Evolutionary conservation across 2,329 filamentous ascomycete species (phyloP).

Genomic region (Nemania sp.): DNA sequence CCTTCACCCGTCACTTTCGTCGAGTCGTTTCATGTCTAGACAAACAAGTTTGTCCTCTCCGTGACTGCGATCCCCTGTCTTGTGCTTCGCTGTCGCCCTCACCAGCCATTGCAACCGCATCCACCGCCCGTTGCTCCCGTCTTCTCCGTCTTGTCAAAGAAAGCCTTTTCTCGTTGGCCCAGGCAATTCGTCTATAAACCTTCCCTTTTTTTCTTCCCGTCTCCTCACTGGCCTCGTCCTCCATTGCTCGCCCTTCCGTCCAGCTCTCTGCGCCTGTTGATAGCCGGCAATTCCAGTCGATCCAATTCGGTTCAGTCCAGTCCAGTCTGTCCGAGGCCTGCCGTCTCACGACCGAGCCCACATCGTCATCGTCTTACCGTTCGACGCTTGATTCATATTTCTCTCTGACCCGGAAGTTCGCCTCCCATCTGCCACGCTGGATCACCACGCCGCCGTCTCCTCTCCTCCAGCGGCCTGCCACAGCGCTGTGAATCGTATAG

Average conservation of each 20-base stretch:
- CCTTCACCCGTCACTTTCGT: conserved; percentile 17
- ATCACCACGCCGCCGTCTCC: conserved; percentile 25
- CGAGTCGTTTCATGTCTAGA: conserved; percentile 33
- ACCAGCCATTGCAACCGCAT: too few relatives aligned
- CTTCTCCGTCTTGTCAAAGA: conserved; percentile 1
- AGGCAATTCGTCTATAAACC: conserved; percentile 12
- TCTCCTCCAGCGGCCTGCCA: conserved; percentile 16
- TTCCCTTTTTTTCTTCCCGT: neutral
- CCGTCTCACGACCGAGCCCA: too few relatives aligned
- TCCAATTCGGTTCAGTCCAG: too few relatives aligned
- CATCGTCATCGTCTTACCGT: too few relatives aligned
- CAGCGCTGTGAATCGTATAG: conserved; percentile 17
- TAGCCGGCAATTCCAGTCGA: neutral
- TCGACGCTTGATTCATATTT: too few relatives aligned
- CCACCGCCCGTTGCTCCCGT: too few relatives aligned
- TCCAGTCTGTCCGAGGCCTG: too few relatives aligned
- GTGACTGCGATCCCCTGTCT: neutral
- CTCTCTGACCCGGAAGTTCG: too few relatives aligned
- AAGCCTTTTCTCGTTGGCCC: neutral
- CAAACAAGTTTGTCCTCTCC: conserved; percentile 6
- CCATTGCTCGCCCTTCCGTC: neutral
- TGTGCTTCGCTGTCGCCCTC: too few relatives aligned
- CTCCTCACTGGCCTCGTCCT: neutral
- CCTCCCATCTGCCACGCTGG: conserved; percentile 27
- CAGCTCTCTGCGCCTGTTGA: neutral